Evolutionary conservation across 805 yeast genomes (phyloP), one percentile per base, ranked within the genome.

Genomic region (Diddensiella transvaalensis): DNA sequence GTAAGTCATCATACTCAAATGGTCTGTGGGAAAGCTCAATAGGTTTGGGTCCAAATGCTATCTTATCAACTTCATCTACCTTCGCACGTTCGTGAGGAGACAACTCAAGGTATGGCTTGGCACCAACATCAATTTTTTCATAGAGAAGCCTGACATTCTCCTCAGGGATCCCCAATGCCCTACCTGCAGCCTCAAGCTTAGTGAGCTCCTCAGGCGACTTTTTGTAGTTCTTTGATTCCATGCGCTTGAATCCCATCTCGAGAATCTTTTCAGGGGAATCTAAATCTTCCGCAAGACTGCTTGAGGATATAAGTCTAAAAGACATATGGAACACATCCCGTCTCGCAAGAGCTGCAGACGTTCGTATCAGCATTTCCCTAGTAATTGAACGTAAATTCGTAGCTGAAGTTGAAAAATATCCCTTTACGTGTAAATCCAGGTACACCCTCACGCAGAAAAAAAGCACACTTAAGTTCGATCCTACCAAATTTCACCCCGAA

Each of bases 1-100:
- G 83, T 53, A 80, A 71, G 60, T 83, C 89, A 60, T 82, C 87
- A 58, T 70, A 80, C 58, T 75, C 73, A 56, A 75, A 78, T 21
- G 63, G 42, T 54, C 55, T 44, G 36, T 47, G 42, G 4, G 52
- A 26, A 15, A 54, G 59, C 24, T 56, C 43, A 3, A 42, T 37
- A 33, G 39, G 48, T n/a, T 47, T 54, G 4, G 59, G 56, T 5
- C 54, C 59, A 36, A 62, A 58, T 54, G 56, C 52, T 38, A 53
- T 55, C 15, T 50, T 42, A 30, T 63, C 63, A 19, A 42, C 49
- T 44, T 54, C 49, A 30, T 52, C 55, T 17, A 54, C 53, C 10
- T 52, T 50, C 13, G 24, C 32, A 39, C 46, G 45, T 24, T 54
- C 55, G 22, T 49, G 51, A 18, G 55, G 43, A 17, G 40, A 10